These are phyloP conservation scores for Trametes sp. DNA, from an alignment of 1,284 basidiomycete genomes.

Conservation along the genomic window DNA sequence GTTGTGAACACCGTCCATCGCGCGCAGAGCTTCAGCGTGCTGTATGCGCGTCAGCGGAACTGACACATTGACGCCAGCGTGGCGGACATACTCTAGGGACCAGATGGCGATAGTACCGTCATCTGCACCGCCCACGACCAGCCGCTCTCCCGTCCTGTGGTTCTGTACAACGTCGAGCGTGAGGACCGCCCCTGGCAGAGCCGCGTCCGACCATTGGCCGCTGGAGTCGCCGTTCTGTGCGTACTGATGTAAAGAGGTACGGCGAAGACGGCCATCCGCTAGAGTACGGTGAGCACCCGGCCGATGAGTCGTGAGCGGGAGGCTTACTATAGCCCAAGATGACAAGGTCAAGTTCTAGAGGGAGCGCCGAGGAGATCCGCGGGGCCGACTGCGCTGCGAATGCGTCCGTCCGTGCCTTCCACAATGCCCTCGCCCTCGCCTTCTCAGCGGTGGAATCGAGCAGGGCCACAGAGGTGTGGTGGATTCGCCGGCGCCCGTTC, in stretches of 20 bases:
- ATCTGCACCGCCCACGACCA: slow-evolving; percentile 74
- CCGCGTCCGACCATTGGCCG: slow-evolving; percentile 49
- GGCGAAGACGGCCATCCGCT: slow-evolving; percentile 68
- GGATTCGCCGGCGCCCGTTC: slow-evolving; percentile 35
- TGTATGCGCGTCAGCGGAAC: slow-evolving; percentile 35
- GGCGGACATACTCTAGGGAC: slow-evolving; percentile 55
- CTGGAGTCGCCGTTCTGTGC: slow-evolving; percentile 38
- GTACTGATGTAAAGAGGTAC: slow-evolving; percentile 50
- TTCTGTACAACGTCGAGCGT: slow-evolving; percentile 63
- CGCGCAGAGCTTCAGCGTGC: slow-evolving; percentile 68
- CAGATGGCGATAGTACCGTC: slow-evolving; percentile 80
- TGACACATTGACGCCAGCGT: slow-evolving; percentile 7
- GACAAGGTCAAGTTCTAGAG: slow-evolving; percentile 62
- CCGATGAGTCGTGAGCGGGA: not conserved
- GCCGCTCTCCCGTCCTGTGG: slow-evolving; percentile 60
- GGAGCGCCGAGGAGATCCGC: slow-evolving; percentile 57
- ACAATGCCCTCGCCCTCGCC: slow-evolving; percentile 29
- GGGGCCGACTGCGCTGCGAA: slow-evolving; percentile 15
- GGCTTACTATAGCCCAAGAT: slow-evolving; percentile 68
- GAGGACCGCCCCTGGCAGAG: slow-evolving; percentile 57
- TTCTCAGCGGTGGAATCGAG: slow-evolving; percentile 1
- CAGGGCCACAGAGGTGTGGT: slow-evolving; percentile 19
- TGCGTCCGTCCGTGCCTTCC: slow-evolving; percentile 37
- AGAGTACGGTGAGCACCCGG: not conserved
- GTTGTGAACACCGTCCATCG: slow-evolving; percentile 75